phyloP scores from a whole-genome alignment of 768 basidiomycete species.

The Polyporus arcularius region DNA sequence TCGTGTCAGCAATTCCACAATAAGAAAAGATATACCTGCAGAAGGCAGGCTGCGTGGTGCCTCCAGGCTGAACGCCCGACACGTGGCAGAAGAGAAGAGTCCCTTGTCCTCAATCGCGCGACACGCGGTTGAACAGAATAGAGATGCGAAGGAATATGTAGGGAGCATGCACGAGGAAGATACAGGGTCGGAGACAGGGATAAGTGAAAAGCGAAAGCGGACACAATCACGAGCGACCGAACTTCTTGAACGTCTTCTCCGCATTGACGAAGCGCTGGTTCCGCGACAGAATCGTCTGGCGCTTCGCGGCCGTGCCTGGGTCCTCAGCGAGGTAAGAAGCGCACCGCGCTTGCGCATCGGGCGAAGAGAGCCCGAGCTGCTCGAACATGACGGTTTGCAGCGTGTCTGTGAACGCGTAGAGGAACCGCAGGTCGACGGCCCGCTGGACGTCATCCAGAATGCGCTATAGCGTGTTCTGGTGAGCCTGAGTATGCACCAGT shows the following conservation, averaged over 20 bases:
- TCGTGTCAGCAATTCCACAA: too few relatives aligned
- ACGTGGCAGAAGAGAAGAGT: too few relatives aligned
- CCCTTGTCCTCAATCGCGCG: too few relatives aligned
- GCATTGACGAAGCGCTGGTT: slow-evolving; percentile 27
- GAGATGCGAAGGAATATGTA: too few relatives aligned
- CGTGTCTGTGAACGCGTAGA: slow-evolving; percentile 31
- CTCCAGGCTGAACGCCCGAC: too few relatives aligned
- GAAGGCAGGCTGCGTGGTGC: too few relatives aligned
- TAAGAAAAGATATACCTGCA: too few relatives aligned
- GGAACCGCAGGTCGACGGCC: slow-evolving; percentile 48
- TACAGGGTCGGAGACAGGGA: too few relatives aligned
- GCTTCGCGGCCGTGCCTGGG: slow-evolving; percentile 21
- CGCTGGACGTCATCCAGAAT: slow-evolving; percentile 44
- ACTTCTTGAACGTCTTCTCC: slow-evolving; percentile 23
- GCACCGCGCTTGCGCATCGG: slow-evolving; percentile 21
- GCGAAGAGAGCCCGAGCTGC: slow-evolving; percentile 25
- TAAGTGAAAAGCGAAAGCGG: too few relatives aligned
- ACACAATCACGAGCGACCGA: slow-evolving; percentile 9
- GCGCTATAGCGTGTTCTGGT: slow-evolving; percentile 26
- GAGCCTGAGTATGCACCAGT: too few relatives aligned
- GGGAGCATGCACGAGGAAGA: too few relatives aligned
- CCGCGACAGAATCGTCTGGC: slow-evolving; percentile 3
- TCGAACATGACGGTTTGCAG: slow-evolving; percentile 27
- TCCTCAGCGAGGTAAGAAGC: slow-evolving; percentile 33
- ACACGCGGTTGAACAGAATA: too few relatives aligned